Evolutionary conservation across 1,139 yeast species (phyloP).

Genomic region (Candida smagusa): DNA sequence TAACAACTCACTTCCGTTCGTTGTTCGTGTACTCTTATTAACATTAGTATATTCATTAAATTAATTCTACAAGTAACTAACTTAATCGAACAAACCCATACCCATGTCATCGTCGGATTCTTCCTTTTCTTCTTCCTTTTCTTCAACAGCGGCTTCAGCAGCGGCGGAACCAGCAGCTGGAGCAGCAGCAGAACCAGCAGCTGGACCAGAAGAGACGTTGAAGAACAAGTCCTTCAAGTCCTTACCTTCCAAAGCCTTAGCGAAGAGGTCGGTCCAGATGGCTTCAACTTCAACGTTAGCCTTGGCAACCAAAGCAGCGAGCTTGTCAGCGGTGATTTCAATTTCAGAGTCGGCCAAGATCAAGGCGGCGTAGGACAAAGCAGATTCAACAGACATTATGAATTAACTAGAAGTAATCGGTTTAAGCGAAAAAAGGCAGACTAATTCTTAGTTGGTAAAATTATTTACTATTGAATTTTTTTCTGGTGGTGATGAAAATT

Average conservation of each 20-base stretch:
- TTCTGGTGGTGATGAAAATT: slow-evolving; percentile 1
- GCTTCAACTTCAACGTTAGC: slow-evolving; percentile 61
- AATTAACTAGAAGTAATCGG: slow-evolving; percentile 25
- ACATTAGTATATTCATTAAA: slow-evolving; percentile 5
- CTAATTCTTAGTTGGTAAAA: slow-evolving; percentile 21
- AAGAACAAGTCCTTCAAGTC: slow-evolving; percentile 87
- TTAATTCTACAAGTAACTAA: slow-evolving; percentile 11
- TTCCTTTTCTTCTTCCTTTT: slow-evolving; percentile 40
- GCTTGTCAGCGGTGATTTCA: slow-evolving; percentile 92
- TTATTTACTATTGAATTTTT: slow-evolving; percentile 3
- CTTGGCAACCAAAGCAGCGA: slow-evolving; percentile 67
- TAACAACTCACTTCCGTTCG: too few species aligned
- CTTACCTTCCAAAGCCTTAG: slow-evolving; percentile 97
- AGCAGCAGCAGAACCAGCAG: slow-evolving; percentile 37
- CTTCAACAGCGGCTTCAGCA: slow-evolving; percentile 52
- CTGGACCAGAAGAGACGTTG: slow-evolving; percentile 62
- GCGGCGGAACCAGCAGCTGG: slow-evolving; percentile 64
- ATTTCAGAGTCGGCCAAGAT: slow-evolving; percentile 97
- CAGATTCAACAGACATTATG: slow-evolving; percentile 54
- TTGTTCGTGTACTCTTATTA: not conserved
- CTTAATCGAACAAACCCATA: slow-evolving; percentile 68
- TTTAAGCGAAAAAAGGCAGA: slow-evolving; percentile 23
- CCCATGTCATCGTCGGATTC: slow-evolving; percentile 74
- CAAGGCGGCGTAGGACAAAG: slow-evolving; percentile 89
- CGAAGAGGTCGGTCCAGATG: slow-evolving; percentile 94